These are phyloP conservation scores for Candida maesae DNA, from an alignment of 805 yeast genomes.

Conservation along the genomic window DNA sequence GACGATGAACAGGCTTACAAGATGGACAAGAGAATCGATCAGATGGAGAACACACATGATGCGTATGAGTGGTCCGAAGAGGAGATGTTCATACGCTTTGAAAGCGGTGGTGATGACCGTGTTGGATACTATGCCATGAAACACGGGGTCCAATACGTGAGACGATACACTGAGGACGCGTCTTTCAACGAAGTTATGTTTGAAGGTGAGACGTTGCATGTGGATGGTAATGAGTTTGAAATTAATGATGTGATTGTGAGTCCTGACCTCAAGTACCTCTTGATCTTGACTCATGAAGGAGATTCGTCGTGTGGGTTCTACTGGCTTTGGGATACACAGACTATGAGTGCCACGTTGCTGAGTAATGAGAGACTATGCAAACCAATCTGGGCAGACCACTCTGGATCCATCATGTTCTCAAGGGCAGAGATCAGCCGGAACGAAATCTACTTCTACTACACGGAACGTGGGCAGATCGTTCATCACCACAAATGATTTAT, in stretches of 20 bases:
- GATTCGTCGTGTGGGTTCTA: constrained; percentile 41
- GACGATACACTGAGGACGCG: constrained; percentile 32
- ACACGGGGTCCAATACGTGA: constrained; percentile 5
- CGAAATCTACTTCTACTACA: constrained; percentile 9
- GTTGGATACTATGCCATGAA: constrained; percentile 10
- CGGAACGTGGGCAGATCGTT: constrained; percentile 8
- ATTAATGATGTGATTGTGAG: constrained; percentile 59
- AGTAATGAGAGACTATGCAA: constrained; percentile 35
- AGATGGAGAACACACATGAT: not conserved
- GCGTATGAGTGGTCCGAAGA: constrained; percentile 6
- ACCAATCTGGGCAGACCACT: constrained; percentile 54
- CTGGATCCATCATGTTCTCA: constrained; percentile 6
- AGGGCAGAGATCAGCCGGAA: constrained; percentile 8
- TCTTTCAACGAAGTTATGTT: constrained; percentile 43
- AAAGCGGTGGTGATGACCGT: constrained; percentile 4
- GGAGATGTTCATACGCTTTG: constrained; percentile 6
- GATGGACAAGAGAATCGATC: constrained; percentile 1
- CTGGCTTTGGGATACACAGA: constrained; percentile 36
- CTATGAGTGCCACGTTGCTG: constrained; percentile 21
- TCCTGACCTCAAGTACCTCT: constrained; percentile 55
- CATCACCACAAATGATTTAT: constrained; percentile 8
- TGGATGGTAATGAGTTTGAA: constrained; percentile 36
- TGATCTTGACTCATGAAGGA: constrained; percentile 58
- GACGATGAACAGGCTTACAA: not conserved
- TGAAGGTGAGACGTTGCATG: constrained; percentile 43